Percentiles rank a stretch among this genome's conserved stretches.
Conservation (phyloP, 2,329 filamentous ascomycete genomes). For the Claviceps humidiphila region DNA sequence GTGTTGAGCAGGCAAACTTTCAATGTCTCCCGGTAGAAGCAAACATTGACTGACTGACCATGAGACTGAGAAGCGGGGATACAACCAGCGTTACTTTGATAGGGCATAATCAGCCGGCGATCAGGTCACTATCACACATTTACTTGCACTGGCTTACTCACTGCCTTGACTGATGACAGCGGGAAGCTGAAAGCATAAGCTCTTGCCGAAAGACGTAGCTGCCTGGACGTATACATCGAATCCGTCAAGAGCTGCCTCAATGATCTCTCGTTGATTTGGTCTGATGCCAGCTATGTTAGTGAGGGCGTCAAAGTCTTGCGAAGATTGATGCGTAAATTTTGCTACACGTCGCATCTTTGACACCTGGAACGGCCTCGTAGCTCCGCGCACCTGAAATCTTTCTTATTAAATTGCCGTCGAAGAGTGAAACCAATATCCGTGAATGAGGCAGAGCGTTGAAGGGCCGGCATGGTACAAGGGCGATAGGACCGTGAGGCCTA, state of each 20-base stretch:
- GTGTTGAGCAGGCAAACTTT: not conserved
- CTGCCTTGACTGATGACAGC: slow-evolving; percentile 78
- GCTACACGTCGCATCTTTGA: not conserved
- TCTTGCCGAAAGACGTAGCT: slow-evolving; percentile 83
- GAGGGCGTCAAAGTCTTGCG: not conserved
- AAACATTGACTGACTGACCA: slow-evolving; percentile 40
- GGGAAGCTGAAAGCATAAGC: slow-evolving; percentile 82
- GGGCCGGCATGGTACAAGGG: slow-evolving; percentile 22
- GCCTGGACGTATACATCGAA: slow-evolving; percentile 92
- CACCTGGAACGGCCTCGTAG: not conserved
- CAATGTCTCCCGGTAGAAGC: slow-evolving; percentile 2
- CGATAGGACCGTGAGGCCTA: not conserved
- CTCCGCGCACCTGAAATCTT: slow-evolving; percentile 49
- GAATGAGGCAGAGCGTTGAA: slow-evolving; percentile 34
- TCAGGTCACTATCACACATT: not conserved
- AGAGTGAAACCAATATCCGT: slow-evolving; percentile 64
- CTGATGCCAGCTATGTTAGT: slow-evolving; percentile 26
- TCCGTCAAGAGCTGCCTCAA: slow-evolving; percentile 64
- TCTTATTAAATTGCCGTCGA: slow-evolving; percentile 59
- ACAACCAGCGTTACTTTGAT: slow-evolving; percentile 70
- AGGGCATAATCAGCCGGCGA: slow-evolving; percentile 4
- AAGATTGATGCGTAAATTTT: not conserved
- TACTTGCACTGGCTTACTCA: slow-evolving; percentile 29
- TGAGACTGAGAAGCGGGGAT: slow-evolving; percentile 76
- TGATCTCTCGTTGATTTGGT: slow-evolving; percentile 77